Base-by-base conservation (phyloP, 2,329 filamentous ascomycete species). In the Simplicillium sp. region DNA sequence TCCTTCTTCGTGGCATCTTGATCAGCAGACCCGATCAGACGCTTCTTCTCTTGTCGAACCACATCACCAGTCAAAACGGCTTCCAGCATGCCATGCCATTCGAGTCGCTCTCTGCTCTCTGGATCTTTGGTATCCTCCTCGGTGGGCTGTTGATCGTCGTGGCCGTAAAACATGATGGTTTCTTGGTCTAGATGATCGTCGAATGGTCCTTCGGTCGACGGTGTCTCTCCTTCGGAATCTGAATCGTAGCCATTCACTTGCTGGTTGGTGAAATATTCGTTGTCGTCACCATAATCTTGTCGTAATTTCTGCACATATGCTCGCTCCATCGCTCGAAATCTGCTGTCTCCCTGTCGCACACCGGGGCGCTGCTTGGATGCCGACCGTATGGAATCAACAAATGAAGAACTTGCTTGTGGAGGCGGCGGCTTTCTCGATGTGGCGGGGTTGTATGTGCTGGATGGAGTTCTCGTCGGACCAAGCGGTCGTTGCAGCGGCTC, bases 51-150 rank as follows among this genome's bases (percentile, higher is more conserved):
- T 61, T 98, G 92, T 54, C 87, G 87, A 43, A 98, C 90, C 8
- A 98, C 92, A 59, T 98, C 92, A 49, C 92, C 92, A 1, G 89
- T 96, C 50, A 98, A 67, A 4, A 98, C 92, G 12, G 90, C 94
- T 44, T 90, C 87, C 42, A 98, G 67, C 92, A 98, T 98, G 3
- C 87, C 87, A 63, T 98, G 89, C 92, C 92, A 98, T 63, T 98
- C 92, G 17, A 98, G 70, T 35, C 90, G 75, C 61, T 97, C 92
- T 46, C 89, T 76, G 55, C 89, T 96, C 47, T 82, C 80, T 1
- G 88, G 85, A 52, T 96, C 85, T 60, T 85, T 84, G 39, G 97
- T 64, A 59, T 98, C 92, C 54, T 97, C 92, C 17, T 87, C 73
- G 3, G 87, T 92, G 1, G 89, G 89, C 53, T 92, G 85, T 49